Evolutionary conservation across 116 monocot species (phyloP).

Genomic region (Papilionanthe hybrid): DNA sequence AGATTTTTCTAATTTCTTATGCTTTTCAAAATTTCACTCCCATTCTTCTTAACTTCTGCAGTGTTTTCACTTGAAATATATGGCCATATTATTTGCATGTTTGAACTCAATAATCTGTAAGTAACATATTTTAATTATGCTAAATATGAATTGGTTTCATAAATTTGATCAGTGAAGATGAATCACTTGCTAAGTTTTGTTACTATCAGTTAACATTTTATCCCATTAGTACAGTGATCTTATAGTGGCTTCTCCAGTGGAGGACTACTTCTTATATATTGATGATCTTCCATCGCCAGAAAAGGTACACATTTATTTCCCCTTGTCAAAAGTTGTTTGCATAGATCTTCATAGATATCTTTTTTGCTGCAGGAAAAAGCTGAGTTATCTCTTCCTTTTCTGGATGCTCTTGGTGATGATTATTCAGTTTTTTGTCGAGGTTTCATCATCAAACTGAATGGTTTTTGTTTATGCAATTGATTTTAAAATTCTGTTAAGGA

Average conservation of each 20-base stretch:
- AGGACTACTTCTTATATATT: conserved; percentile 86
- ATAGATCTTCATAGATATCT: background rate
- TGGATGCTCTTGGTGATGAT: conserved; percentile 79
- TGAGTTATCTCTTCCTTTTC: conserved; percentile 47
- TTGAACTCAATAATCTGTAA: conserved; percentile 99
- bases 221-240: conserved; percentile 53
- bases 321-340: background rate
- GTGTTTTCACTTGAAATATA: conserved; percentile 97
- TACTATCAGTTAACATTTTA: conserved; percentile 1
- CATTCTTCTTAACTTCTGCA: conserved; percentile 42
- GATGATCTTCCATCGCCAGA: conserved; percentile 64
- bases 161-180: background rate
- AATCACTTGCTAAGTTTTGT: background rate
- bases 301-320: conserved; percentile 37
- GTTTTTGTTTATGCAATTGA: background rate
- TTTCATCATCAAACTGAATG: conserved; percentile 8
- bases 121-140: conserved; percentile 19
- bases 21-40: conserved; percentile 9
- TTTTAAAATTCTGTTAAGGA: background rate
- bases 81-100: conserved; percentile 97
- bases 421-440: conserved; percentile 79
- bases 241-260: conserved; percentile 92
- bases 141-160: background rate
- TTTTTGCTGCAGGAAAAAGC: conserved; percentile 56
- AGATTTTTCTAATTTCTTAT: background rate